A percentile compares a stretch with the other conserved stretches of the same genome.
Conservation (phyloP, 2,329 filamentous ascomycete species). For the Aspergillus terreus region DNA sequence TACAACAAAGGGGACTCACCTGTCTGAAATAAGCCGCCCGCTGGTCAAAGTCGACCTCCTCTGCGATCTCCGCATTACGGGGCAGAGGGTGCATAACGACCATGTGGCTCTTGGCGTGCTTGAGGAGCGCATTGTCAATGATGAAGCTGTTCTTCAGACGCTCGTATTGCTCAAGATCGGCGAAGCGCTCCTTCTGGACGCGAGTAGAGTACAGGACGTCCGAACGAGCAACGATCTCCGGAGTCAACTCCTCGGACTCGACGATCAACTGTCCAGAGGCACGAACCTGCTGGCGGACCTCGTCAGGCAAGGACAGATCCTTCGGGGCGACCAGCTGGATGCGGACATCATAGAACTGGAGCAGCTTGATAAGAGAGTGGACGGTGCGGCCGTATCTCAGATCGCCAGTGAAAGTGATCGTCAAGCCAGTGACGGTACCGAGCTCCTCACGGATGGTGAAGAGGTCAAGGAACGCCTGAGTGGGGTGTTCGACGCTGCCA, state of each 20-base stretch:
- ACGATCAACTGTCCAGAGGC: slow-evolving; percentile 70
- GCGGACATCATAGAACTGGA: slow-evolving; percentile 91
- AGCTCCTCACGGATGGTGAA: slow-evolving; percentile 98
- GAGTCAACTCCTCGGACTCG: slow-evolving; percentile 75
- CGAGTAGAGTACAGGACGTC: slow-evolving; percentile 97
- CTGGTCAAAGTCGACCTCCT: slow-evolving; percentile 97
- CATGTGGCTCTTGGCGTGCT: slow-evolving; percentile 88
- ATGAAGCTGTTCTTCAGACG: slow-evolving; percentile 82
- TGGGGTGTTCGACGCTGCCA: slow-evolving; percentile 92
- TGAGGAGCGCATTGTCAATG: slow-evolving; percentile 84
- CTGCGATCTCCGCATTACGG: slow-evolving; percentile 85
- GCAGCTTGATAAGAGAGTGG: slow-evolving; percentile 89
- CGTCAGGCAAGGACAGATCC: slow-evolving; percentile 69
- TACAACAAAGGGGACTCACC: slow-evolving; percentile 57
- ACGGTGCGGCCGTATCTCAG: slow-evolving; percentile 90
- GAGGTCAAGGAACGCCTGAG: slow-evolving; percentile 93
- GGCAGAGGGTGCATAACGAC: slow-evolving; percentile 94
- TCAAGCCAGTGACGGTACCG: slow-evolving; percentile 90
- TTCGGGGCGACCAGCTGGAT: slow-evolving; percentile 88
- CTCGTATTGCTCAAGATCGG: slow-evolving; percentile 76
- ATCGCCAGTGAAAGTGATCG: slow-evolving; percentile 93
- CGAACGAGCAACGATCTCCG: slow-evolving; percentile 78
- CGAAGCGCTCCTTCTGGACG: slow-evolving; percentile 94
- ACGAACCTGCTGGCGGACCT: slow-evolving; percentile 69
- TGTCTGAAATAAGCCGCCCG: slow-evolving; percentile 98